A percentile compares a stretch with the other conserved stretches of the same genome.
phyloP scores from a whole-genome alignment of 306 rosid genomes.

The Parietaria judaica region DNA sequence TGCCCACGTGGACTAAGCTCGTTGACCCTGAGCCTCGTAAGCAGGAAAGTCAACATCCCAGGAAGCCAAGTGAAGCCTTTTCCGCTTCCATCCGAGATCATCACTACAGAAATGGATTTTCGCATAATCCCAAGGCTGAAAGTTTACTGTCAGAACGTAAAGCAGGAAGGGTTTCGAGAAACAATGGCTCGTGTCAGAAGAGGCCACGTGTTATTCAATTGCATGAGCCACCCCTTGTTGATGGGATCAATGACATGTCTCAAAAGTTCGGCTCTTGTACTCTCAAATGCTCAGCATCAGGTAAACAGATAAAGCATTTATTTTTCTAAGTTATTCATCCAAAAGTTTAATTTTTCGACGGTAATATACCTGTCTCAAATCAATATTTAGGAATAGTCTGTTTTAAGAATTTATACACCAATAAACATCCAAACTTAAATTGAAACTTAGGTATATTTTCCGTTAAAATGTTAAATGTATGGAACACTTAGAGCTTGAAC shows the following conservation, averaged over 20 bases:
- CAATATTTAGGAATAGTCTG: too few relatives aligned
- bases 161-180: slow-evolving; percentile 44
- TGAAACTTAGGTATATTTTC: too few relatives aligned
- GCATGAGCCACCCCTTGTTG: slow-evolving; percentile 39
- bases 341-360: too few relatives aligned
- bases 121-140: slow-evolving; percentile 34
- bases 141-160: slow-evolving; percentile 42
- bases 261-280: slow-evolving; percentile 46
- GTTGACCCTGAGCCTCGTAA: slow-evolving; percentile 29
- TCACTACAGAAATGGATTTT: slow-evolving; percentile 32
- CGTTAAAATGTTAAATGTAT: too few relatives aligned
- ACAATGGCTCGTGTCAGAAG: slow-evolving; percentile 42
- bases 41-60: slow-evolving; percentile 33
- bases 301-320: slow-evolving; percentile 22
- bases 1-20: slow-evolving; percentile 30
- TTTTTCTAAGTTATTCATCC: too few relatives aligned
- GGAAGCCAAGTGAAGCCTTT: slow-evolving; percentile 30
- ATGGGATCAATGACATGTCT: slow-evolving; percentile 40
- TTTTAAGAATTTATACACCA: too few relatives aligned
- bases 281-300: slow-evolving; percentile 46
- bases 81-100: slow-evolving; percentile 23
- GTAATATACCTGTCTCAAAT: too few relatives aligned
- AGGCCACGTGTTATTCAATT: slow-evolving; percentile 45
- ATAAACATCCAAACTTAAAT: too few relatives aligned
- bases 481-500: too few relatives aligned